Evolutionary conservation across 345 rosid genomes (phyloP), one percentile per base, ranked within the genome.

Genomic region (Arabis alpina): DNA sequence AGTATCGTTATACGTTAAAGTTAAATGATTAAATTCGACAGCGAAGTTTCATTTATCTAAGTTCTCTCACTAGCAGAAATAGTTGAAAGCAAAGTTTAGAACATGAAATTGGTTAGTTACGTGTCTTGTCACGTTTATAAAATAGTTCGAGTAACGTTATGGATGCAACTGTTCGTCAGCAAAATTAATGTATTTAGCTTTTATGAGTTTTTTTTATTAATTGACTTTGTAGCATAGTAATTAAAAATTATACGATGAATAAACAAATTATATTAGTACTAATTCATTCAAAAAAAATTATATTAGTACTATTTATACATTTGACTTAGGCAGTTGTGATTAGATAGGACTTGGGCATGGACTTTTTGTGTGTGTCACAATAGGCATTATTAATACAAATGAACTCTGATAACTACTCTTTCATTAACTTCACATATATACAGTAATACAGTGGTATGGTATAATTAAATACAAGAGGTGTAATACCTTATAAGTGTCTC

Each of bases 161-260:
- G 64, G 36, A 10, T 58, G 72, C 77, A 73, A 49, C 61, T n/a
- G 54, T 8, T 57, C 61, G 77, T 74, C 68, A 74, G 72, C 72
- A 58, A 59, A 10, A 19, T 19, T 19, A 19, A 28, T 66, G 77
- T 58, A 47, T 27, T 27, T 41, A 66, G 59, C 64, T 23, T 48
- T 19, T 41, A 8, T 28, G 32, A 47, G 41, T 72, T 72, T 73
- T 64, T 64, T 19, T 32, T 66, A 74, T 32, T 59, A 59, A 25
- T 74, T 74, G 77, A 74, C 77, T 59, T 74, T 42, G 1, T 24
- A 14, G 51, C 51, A 73, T 36, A 28, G 48, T 56, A 15, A 72
- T 19, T 19, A 19, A 19, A 19, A 19, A 19, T 19, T 19, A 19
- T 19, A 19, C 5, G 32, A 28, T 28, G 23, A 28, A 28, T 3